Evolutionary conservation across 768 basidiomycete genomes (phyloP), one percentile per base, ranked within the genome.

Genomic region (Cystofilobasidium ferigula): DNA sequence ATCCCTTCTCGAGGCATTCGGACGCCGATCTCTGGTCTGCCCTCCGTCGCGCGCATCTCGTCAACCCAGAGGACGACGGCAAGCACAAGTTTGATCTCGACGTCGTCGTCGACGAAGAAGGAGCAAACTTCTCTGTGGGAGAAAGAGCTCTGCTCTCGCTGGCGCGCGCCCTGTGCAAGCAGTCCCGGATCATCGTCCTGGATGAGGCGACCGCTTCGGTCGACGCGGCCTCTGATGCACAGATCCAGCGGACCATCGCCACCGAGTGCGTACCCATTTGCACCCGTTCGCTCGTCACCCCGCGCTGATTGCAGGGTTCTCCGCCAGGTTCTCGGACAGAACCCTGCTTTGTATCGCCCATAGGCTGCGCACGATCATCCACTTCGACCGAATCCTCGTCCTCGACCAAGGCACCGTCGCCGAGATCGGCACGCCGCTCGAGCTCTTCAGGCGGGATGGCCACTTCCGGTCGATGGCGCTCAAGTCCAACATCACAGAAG

Each of bases 311-410:
- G 26, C 20, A 2, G 6, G 28, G 26, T n/a, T 6, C 18, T 18
- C 13, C 18, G 18, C 28, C 51, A 54, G 51, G 30, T 97, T 94
- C 78, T 78, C 80, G 51, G 86, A 90, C 74, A 84, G 85, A 69
- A 95, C 93, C 0, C 82, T 93, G 63, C 77, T 93, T 20, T 90
- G 88, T 75, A 92, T 92, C 69, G 89, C 88, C 67, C 89, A 86
- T 86, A 20, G 61, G 14, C 28, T 62, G 24, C 71, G 62, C n/a
- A 63, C 62, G 6, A 63, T 63, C 54, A 28, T 63, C 14, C 26
- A 48, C 10, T 63, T 36, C 26, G 62, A 63, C 38, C 54, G 62
- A 0, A 63, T 63, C 35, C 42, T 63, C 30, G 36, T 40, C 14
- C 62, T 63, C 22, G 54, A 63, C 42, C 18, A 34, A 7, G 62